Conservation (phyloP, 2,329 filamentous ascomycete species). For the Trichoderma oligosporum region DNA sequence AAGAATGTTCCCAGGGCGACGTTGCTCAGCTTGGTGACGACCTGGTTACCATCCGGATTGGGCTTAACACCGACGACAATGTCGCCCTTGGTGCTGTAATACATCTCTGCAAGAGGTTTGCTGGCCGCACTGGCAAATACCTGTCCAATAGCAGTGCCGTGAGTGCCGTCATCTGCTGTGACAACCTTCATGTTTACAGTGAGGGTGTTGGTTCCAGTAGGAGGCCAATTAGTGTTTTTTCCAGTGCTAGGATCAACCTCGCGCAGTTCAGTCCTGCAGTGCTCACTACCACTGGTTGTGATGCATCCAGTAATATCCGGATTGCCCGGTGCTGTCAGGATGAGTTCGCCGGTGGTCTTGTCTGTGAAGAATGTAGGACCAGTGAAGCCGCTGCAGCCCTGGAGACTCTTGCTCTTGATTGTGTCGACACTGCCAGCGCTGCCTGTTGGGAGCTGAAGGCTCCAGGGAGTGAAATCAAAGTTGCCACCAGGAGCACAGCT, state of each 20-base stretch:
- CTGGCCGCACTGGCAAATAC: slow-evolving; percentile 34
- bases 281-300: slow-evolving; percentile 38
- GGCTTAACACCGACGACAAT: slow-evolving; percentile 35
- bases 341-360: slow-evolving; percentile 32
- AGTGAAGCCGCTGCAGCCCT: slow-evolving; percentile 36
- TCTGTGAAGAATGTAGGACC: slow-evolving; percentile 36
- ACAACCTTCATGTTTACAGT: slow-evolving; percentile 29
- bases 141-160: slow-evolving; percentile 34
- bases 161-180: slow-evolving; percentile 36
- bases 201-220: slow-evolving; percentile 15
- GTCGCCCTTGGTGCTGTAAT: slow-evolving; percentile 34
- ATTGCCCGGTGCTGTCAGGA: slow-evolving; percentile 39
- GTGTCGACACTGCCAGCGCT: slow-evolving; percentile 21
- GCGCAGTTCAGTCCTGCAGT: slow-evolving; percentile 42
- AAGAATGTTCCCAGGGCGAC: slow-evolving; percentile 34
- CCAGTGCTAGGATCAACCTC: slow-evolving; percentile 33
- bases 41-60: slow-evolving; percentile 30
- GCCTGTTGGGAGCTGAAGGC: slow-evolving; percentile 39
- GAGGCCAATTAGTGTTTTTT: slow-evolving; percentile 29
- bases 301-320: slow-evolving; percentile 33
- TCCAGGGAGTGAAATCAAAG: slow-evolving; percentile 34
- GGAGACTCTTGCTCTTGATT: slow-evolving; percentile 31
- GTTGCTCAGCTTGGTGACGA: slow-evolving; percentile 32
- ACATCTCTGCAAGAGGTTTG: slow-evolving; percentile 41
- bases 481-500: slow-evolving; percentile 26